These are phyloP conservation scores for Brassica incana DNA, from an alignment of 345 rosid species.

Conservation along the genomic window DNA sequence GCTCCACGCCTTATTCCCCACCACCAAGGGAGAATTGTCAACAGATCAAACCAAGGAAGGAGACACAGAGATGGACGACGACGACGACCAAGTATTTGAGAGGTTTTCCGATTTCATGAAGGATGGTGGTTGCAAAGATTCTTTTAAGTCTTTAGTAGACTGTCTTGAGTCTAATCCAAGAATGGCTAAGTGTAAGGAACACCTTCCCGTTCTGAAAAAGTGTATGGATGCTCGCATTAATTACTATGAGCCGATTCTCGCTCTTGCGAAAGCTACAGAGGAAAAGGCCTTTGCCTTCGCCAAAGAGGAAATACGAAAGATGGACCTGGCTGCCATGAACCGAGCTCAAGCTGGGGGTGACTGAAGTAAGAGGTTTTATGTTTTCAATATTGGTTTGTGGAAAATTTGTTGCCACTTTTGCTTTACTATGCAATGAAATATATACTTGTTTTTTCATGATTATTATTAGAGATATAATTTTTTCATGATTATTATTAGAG, in stretches of 20 bases:
- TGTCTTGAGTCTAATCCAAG: background rate
- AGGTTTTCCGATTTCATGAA: conserved; percentile 4
- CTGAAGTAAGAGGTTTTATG: background rate
- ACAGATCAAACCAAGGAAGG: background rate
- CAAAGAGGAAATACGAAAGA: background rate
- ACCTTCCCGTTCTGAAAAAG: background rate
- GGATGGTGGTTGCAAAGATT: background rate
- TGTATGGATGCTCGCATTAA: background rate
- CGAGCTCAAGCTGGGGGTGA: background rate
- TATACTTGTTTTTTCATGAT: too few species aligned
- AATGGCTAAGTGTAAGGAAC: background rate
- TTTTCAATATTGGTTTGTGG: too few species aligned
- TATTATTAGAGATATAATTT: too few species aligned
- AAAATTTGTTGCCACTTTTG: too few species aligned
- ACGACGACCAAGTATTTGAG: background rate
- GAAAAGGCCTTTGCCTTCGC: background rate
- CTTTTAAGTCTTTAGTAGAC: background rate
- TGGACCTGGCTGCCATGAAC: background rate
- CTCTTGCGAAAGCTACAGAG: background rate
- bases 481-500: too few species aligned
- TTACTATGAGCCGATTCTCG: background rate
- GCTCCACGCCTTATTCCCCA: background rate
- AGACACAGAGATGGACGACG: background rate
- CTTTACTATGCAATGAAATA: too few species aligned
- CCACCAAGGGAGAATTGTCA: background rate